Base-by-base conservation (phyloP, 441 rosid genomes). In the Pelargonium fulgidum region DNA sequence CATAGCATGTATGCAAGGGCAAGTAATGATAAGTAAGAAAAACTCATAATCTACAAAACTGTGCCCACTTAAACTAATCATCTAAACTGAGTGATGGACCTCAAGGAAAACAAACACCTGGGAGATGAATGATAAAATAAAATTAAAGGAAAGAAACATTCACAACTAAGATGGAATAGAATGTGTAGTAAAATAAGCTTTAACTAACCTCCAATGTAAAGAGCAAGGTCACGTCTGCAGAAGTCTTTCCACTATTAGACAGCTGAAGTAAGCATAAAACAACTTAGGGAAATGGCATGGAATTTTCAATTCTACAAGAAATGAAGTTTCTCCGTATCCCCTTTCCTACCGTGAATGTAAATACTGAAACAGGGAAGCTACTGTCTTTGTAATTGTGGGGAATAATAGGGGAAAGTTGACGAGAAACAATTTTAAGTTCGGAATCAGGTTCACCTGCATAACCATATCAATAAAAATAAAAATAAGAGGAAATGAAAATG, bases 301-400 rank as follows among this genome's bases (percentile, higher is more conserved):
- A 7, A 29, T n/a, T 63, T 19, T 64, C 19, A 56, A 66, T 44
- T 10, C 36, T 68, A 19, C 4, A 7, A 12, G 26, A 50, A 56
- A 19, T 67, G 36, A 48, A 59, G 44, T 66, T 59, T 24, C 24
- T 58, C n/a, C 39, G 9, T 62, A 33, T 22, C 33, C 42, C n/a
- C 50, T 69, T 64, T 66, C 80, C 26, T 79, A 79, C 82, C 76
- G 72, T 79, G 76, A 73, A 79, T 39, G 80, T 79, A 66, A 79
- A 76, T 54, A 73, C 80, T n/a, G 82, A 73, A 19, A 73, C 82
- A 26, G 82, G 82, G 61, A 76, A 70, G 70, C 82, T 79, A 73
- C 82, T 79, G 17, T 79, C 82, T 66, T 66, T 79, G 68, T 79
- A 79, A 66, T 76, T 79, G 59, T 79, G 76, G 63, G 82, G 82